Evolutionary conservation across 371 early-diverging fungal species (phyloP).

Genomic region (Sporodiniella umbellata): DNA sequence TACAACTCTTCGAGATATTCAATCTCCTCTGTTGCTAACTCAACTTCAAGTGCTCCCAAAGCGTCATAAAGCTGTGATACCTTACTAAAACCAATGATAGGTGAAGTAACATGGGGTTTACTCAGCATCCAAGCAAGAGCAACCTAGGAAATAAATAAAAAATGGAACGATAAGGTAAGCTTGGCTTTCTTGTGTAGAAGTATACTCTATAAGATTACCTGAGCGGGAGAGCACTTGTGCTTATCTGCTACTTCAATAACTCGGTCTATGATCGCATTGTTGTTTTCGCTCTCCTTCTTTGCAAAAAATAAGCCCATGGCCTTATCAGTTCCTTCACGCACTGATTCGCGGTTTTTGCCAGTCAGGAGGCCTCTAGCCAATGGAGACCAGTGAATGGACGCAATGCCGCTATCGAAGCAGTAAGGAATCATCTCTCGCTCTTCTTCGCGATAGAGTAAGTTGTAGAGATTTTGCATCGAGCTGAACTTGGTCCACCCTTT

Average conservation of each 20-base stretch:
- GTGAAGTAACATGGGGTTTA: constrained; percentile 34
- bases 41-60: constrained; percentile 26
- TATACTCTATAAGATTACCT: constrained; percentile 2
- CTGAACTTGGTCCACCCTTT: constrained; percentile 53
- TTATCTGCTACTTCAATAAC: constrained; percentile 44
- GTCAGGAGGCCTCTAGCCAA: constrained; percentile 38
- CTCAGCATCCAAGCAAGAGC: constrained; percentile 45
- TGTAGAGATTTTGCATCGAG: constrained; percentile 52
- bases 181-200: neutral
- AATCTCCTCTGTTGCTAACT: constrained; percentile 38
- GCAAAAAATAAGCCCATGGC: constrained; percentile 1
- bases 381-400: constrained; percentile 52
- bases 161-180: neutral
- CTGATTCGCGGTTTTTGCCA: constrained; percentile 28
- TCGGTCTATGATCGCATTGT: constrained; percentile 29
- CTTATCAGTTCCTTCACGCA: constrained; percentile 7
- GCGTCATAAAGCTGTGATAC: constrained; percentile 32
- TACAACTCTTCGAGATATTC: constrained; percentile 30
- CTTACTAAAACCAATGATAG: constrained; percentile 43
- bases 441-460: constrained; percentile 58
- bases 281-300: neutral
- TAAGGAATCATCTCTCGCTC: constrained; percentile 60
- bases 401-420: constrained; percentile 38
- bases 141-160: neutral
- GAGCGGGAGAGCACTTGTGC: constrained; percentile 24